Conservation (phyloP, 1,139 yeast species). For the Martiniozyma asiatica region DNA sequence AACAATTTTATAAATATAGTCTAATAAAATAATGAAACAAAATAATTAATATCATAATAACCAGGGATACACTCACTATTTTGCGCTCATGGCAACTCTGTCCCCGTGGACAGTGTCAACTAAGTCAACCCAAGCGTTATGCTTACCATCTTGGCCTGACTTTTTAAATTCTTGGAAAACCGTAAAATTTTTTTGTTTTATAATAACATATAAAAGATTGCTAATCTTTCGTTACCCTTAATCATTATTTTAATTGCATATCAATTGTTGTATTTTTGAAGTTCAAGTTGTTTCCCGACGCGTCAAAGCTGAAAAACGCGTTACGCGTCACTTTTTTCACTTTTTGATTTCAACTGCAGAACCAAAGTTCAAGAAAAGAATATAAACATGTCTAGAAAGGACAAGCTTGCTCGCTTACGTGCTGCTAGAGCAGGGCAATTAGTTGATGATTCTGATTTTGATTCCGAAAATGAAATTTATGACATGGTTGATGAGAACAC, state of each 20-base stretch:
- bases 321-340: too few species aligned
- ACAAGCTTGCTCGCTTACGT: conserved; percentile 29
- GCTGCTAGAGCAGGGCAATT: conserved; percentile 31
- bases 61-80: not conserved
- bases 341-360: too few species aligned
- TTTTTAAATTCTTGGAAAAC: not conserved
- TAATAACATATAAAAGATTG: too few species aligned
- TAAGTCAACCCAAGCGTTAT: conserved; percentile 7
- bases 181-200: too few species aligned
- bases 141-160: conserved; percentile 2
- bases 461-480: conserved; percentile 43
- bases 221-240: too few species aligned
- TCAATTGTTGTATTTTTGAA: too few species aligned
- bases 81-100: conserved; percentile 8
- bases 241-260: too few species aligned
- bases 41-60: not conserved
- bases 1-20: not conserved
- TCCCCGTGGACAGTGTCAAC: conserved; percentile 6
- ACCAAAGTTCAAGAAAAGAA: too few species aligned
- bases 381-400: conserved; percentile 15
- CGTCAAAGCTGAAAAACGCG: too few species aligned
- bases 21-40: conserved; percentile 1
- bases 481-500: conserved; percentile 81
- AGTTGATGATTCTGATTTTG: conserved; percentile 20
- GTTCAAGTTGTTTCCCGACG: too few species aligned